These are phyloP conservation scores for Leptodermis oblonga DNA, from an alignment of 257 asterid species.

Conservation along the genomic window DNA sequence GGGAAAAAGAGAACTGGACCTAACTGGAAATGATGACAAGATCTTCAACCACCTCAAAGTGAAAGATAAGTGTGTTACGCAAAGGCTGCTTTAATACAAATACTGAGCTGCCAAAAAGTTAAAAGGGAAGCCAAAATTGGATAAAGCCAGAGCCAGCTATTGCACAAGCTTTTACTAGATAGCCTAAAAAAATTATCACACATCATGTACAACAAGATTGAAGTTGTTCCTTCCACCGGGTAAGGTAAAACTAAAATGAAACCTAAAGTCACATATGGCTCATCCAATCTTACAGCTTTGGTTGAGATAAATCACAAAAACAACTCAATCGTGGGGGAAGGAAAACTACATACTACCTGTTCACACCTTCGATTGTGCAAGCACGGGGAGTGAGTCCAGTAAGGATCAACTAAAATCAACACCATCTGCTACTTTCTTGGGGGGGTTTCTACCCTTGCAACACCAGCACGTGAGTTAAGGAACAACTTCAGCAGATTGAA, in stretches of 20 bases:
- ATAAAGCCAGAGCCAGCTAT: conserved; percentile 31
- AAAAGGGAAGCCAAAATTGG: conserved; percentile 41
- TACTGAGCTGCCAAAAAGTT: conserved; percentile 21
- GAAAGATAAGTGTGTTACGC: not conserved
- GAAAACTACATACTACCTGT: conserved; percentile 22
- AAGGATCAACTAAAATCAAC: conserved; percentile 19
- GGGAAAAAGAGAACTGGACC: not conserved
- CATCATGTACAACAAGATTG: conserved; percentile 73
- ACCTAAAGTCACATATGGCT: conserved; percentile 46
- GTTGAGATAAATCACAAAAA: conserved; percentile 28
- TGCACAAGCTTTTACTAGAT: conserved; percentile 49
- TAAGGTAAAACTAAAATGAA: conserved; percentile 19
- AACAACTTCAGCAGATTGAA: conserved; percentile 12
- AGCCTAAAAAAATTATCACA: conserved; percentile 52
- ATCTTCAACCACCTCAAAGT: not conserved
- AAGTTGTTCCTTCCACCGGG: conserved; percentile 31
- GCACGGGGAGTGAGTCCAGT: conserved; percentile 17
- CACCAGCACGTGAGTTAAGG: conserved; percentile 12
- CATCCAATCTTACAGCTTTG: conserved; percentile 32
- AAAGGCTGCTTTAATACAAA: conserved; percentile 19
- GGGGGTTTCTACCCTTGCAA: conserved; percentile 15
- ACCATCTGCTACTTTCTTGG: conserved; percentile 5
- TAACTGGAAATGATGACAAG: not conserved
- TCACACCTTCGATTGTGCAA: conserved; percentile 32
- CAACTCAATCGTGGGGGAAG: conserved; percentile 33